Evolutionary conservation across 352 stramenopile species (phyloP).

Genomic region (Phytophthora pistaciae): DNA sequence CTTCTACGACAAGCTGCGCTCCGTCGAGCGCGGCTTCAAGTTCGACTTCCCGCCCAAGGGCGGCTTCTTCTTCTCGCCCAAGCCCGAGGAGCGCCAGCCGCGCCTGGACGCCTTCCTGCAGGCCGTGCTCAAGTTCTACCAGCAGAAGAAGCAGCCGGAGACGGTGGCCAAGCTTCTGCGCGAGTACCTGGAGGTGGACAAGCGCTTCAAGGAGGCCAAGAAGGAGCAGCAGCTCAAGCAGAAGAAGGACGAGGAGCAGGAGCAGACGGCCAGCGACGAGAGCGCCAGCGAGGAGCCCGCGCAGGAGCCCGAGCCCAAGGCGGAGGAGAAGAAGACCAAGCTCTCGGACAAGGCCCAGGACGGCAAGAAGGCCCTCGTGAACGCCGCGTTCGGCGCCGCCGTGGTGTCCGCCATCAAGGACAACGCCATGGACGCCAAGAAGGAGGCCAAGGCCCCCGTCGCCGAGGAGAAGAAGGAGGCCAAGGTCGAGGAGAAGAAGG

Average conservation of each 20-base stretch:
- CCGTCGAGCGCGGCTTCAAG: constrained; percentile 48
- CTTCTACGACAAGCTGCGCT: constrained; percentile 55
- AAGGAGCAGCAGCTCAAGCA: constrained; percentile 7
- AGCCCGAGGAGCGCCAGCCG: constrained; percentile 58
- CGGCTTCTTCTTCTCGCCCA: constrained; percentile 67
- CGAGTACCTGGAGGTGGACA: constrained; percentile 56
- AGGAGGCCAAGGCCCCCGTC: constrained; percentile 4
- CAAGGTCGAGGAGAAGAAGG: constrained; percentile 10
- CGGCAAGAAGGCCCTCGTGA: constrained; percentile 42
- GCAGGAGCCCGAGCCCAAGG: constrained; percentile 25
- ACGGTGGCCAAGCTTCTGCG: constrained; percentile 49
- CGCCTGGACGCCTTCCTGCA: constrained; percentile 72
- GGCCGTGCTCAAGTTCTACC: constrained; percentile 45
- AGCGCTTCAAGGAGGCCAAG: constrained; percentile 28
- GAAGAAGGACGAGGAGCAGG: constrained; percentile 20
- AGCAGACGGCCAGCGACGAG: constrained; percentile 33
- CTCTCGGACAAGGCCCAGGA: constrained; percentile 33
- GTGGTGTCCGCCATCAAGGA: constrained; percentile 44
- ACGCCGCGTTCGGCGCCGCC: constrained; percentile 33
- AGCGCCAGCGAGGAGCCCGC: constrained; percentile 34
- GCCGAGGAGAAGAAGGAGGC: constrained; percentile 14
- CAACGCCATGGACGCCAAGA: constrained; percentile 33
- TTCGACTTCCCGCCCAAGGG: constrained; percentile 78
- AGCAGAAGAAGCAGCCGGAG: constrained; percentile 36
- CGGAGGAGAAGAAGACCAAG: constrained; percentile 15